Evolutionary conservation across 768 basidiomycete genomes (phyloP), one percentile per base, ranked within the genome.

Genomic region (Suillus subluteus): DNA sequence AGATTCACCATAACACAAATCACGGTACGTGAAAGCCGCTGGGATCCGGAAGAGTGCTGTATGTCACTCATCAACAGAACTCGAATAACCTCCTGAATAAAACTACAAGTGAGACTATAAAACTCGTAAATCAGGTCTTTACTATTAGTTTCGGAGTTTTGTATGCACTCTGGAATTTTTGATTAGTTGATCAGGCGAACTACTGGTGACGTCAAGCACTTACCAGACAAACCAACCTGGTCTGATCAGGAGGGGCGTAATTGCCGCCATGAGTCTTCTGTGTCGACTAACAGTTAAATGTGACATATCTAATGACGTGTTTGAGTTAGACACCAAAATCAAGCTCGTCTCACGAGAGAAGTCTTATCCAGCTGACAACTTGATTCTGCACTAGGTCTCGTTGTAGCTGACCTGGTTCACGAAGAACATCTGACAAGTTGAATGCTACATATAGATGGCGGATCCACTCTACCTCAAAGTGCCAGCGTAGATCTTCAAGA

Each of bases 251-350:
- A 18, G 84, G 82, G 30, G 84, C 80, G 68, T 83, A 85, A 59
- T 81, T 75, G 1, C 84, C 84, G 11, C 84, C 85, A 65, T 85
- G 82, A 2, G 84, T 84, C 64, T 84, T 84, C 76, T 84, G 80
- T 5, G 79, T 76, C 0, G 83, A 73, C 70, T 83, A 81, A 71
- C 84, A 86, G 69, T 83, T 83, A 21, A 75, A 77, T 0, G 84
- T 82, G 38, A 86, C 71, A 63, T 74, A 82, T 67, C 82, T 76
- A 37, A n/a, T n/a, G n/a, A 83, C 68, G 50, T 71, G 63, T 15
- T 38, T 18, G 37, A 43, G 63, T 54, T 18, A 56, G 35, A n/a
- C 21, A 52, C 35, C 21, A 35, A 58, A 43, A 30, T 9, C 16
- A 26, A 58, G n/a, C 11, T 55, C 11, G 6, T 50, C 37, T 40